Evolutionary conservation across 805 yeast species (phyloP), one percentile per base, ranked within the genome.

Genomic region (Zygoascus flipseniorum): DNA sequence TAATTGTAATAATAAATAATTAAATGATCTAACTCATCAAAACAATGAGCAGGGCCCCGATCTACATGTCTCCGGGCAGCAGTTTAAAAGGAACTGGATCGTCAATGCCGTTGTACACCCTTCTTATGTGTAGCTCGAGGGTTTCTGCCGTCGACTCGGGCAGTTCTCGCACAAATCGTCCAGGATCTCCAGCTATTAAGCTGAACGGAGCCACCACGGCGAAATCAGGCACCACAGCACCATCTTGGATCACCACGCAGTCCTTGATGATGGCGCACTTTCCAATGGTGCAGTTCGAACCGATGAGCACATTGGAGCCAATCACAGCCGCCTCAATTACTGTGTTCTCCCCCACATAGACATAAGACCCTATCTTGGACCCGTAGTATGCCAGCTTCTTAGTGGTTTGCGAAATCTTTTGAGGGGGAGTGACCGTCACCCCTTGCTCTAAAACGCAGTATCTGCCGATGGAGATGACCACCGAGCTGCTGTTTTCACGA

Each of bases 301-400:
- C 76, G 10, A 72, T 69, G 13, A 56, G 39, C 2, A 71, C 74
- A 28, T 60, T 56, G 4, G 70, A 66, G 4, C 76, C 76, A 8
- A 72, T 63, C n/a, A 63, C 51, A 4, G 73, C 73, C 6, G 76
- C 74, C 48, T 67, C 60, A 14, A 71, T 49, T 6, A 42, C 46
- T 2, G 67, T 52, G 41, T 57, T 50, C n/a, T 48, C 50, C 20
- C 75, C 76, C 9, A 72, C 59, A 23, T 58, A 58, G 13, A 73
- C 76, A 48, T 56, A 64, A 44, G 63, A 63, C 20, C 76, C 76
- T 14, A 73, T 62, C 41, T 65, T 60, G 37, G 69, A 51, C 0
- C 76, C 75, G 50, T 66, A 67, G 51, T 58, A 62, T 31, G 51
- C 52, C 32, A 47, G 54, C 20, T 47, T 41, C 23, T 51, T 52